Conservation (phyloP, 768 basidiomycete genomes). For the Phlegmacium glaucopus region DNA sequence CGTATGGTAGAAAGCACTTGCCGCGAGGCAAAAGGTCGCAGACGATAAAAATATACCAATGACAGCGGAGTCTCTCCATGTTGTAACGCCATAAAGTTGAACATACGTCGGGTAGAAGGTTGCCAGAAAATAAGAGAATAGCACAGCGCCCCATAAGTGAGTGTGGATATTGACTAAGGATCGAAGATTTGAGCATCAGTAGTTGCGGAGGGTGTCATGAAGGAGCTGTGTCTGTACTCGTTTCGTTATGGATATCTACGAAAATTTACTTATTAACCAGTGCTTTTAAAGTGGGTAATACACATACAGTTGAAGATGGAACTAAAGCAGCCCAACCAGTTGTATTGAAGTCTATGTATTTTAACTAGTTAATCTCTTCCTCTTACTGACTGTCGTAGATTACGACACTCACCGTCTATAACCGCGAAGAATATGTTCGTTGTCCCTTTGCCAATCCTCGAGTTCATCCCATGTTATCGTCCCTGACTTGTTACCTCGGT, state of each 20-base stretch:
- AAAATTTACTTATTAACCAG: slow-evolving; percentile 14
- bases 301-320: slow-evolving; percentile 68
- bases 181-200: slow-evolving; percentile 11
- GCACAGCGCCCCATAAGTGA: slow-evolving; percentile 66
- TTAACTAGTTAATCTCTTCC: neutral
- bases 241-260: slow-evolving; percentile 77
- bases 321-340: slow-evolving; percentile 57
- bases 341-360: slow-evolving; percentile 48
- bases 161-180: slow-evolving; percentile 79
- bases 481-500: slow-evolving; percentile 4
- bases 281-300: slow-evolving; percentile 11
- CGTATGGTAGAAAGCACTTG: slow-evolving; percentile 74
- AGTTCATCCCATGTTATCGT: slow-evolving; percentile 54
- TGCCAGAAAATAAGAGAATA: slow-evolving; percentile 54
- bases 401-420: slow-evolving; percentile 57
- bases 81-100: slow-evolving; percentile 46
- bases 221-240: slow-evolving; percentile 38
- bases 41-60: slow-evolving; percentile 65
- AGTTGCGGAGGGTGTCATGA: slow-evolving; percentile 5
- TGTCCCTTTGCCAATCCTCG: slow-evolving; percentile 69
- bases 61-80: slow-evolving; percentile 58
- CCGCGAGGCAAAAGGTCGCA: slow-evolving; percentile 69
- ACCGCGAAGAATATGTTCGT: slow-evolving; percentile 67
- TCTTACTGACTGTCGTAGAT: slow-evolving; percentile 2
- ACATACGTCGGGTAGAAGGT: slow-evolving; percentile 54